These are phyloP conservation scores for Cordyceps cicadae DNA, from an alignment of 2,329 filamentous ascomycete species.

Conservation along the genomic window DNA sequence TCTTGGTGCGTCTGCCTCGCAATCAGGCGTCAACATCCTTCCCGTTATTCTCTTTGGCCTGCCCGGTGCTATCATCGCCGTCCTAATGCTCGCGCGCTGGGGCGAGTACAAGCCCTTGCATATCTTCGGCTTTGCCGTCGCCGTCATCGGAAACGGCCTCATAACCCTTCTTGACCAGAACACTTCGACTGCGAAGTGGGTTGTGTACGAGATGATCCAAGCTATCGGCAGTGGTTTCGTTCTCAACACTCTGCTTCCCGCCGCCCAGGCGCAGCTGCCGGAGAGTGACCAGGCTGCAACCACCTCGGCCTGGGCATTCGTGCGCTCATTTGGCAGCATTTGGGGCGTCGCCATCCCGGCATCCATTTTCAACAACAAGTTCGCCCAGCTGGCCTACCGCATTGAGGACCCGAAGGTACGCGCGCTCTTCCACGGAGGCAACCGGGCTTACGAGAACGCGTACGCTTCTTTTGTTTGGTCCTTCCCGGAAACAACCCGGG, in stretches of 20 bases:
- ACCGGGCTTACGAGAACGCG: slow-evolving; percentile 20
- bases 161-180: slow-evolving; percentile 28
- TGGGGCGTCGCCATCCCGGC: slow-evolving; percentile 38
- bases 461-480: slow-evolving; percentile 12
- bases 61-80: slow-evolving; percentile 21
- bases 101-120: slow-evolving; percentile 29
- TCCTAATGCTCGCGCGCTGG: slow-evolving; percentile 20
- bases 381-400: slow-evolving; percentile 6
- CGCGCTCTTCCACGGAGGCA: slow-evolving; percentile 18
- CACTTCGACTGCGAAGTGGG: slow-evolving; percentile 28
- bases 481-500: not conserved
- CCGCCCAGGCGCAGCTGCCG: slow-evolving; percentile 29
- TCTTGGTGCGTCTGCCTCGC: not conserved
- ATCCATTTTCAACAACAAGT: slow-evolving; percentile 29
- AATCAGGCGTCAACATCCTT: slow-evolving; percentile 3
- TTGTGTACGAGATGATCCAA: slow-evolving; percentile 30
- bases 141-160: slow-evolving; percentile 33
- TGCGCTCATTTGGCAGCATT: slow-evolving; percentile 35
- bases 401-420: slow-evolving; percentile 3
- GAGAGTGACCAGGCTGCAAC: slow-evolving; percentile 29
- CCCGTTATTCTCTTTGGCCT: not conserved
- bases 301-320: slow-evolving; percentile 32
- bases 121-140: slow-evolving; percentile 27
- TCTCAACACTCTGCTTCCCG: slow-evolving; percentile 33
- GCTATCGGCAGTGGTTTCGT: slow-evolving; percentile 35